Base-by-base conservation (phyloP, 306 rosid species). In the Dalbergia cultrata region DNA sequence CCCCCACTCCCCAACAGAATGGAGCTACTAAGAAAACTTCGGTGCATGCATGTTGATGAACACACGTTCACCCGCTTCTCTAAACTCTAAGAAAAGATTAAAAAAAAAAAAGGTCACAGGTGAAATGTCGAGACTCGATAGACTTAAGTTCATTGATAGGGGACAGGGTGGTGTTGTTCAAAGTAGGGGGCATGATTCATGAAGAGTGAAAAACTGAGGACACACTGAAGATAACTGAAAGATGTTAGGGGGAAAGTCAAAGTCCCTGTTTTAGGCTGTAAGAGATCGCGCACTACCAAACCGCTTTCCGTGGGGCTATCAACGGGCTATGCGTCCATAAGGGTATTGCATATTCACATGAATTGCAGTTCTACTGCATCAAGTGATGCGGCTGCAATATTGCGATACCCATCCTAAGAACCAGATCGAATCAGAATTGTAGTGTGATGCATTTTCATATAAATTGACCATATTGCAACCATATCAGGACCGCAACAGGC, bases 231-330 rank as follows among this genome's bases (percentile, higher is more conserved):
- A 43, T 4, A 8, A 3, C 14, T 4, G 21, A 56, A 62, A 13
- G 14, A 45, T 11, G 18, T 9, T 12, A 45, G 47, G 49, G 21
- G 14, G 34, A 61, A 75, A 50, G 80, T 34, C 72, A 76, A 63
- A 22, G 63, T 76, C 72, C 2, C 17, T 6, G 39, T 47, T 63
- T 63, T 49, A 45, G 80, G 22, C 21, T 31, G 35, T 75, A 49
- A 45, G 56, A 44, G 34, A 62, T 76, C 63, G 63, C 35, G 18
- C 62, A 74, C 45, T 43, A 9, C 6, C 6, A 35, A 35, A 35
- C 39, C 39, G 39, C 39, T 35, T 3, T 35, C 6, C 5, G 39
- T 3, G 39, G 39, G 39, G 6, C 3, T 35, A 35, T 2, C 39
- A 35, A 6, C 39, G 6, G 39, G 39, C 39, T 35, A 2, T 5